A percentile compares a stretch with the other conserved stretches of the same genome.
Conservation (phyloP, 371 early-diverging fungal species). For the Blyttiomyces sp. region DNA sequence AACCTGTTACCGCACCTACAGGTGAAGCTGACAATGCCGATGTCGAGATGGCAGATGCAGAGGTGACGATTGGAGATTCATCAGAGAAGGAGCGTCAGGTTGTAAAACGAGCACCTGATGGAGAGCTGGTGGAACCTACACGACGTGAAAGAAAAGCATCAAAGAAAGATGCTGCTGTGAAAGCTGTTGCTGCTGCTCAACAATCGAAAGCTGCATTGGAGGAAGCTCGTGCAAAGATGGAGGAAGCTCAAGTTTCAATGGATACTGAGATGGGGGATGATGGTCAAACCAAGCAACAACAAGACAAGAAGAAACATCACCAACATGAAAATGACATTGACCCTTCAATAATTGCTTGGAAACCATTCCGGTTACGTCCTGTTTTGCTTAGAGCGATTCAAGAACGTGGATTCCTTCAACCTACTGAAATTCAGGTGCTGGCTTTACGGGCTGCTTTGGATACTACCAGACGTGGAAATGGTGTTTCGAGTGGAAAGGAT, state of each 20-base stretch:
- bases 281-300: neutral
- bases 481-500: constrained; percentile 51
- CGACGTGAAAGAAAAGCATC: too few relatives aligned
- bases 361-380: neutral
- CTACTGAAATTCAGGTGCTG: constrained; percentile 94
- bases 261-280: neutral
- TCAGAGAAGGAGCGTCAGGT: constrained; percentile 7
- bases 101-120: too few relatives aligned
- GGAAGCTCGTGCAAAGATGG: constrained; percentile 21
- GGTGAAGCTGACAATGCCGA: constrained; percentile 29
- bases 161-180: too few relatives aligned
- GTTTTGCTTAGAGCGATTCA: constrained; percentile 62
- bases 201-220: too few relatives aligned
- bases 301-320: neutral
- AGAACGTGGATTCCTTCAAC: constrained; percentile 68
- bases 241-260: constrained; percentile 17
- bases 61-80: constrained; percentile 27
- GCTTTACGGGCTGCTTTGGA: constrained; percentile 69
- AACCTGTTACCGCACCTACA: constrained; percentile 22
- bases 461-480: constrained; percentile 40
- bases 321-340: neutral
- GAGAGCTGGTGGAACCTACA: too few relatives aligned
- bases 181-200: too few relatives aligned
- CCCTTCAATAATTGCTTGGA: too few relatives aligned
- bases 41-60: too few relatives aligned